A percentile compares a stretch with the other conserved stretches of the same genome.
These are phyloP conservation scores for Wickerhamiella sorbophila DNA, from an alignment of 805 yeast genomes.

Conservation along the genomic window DNA sequence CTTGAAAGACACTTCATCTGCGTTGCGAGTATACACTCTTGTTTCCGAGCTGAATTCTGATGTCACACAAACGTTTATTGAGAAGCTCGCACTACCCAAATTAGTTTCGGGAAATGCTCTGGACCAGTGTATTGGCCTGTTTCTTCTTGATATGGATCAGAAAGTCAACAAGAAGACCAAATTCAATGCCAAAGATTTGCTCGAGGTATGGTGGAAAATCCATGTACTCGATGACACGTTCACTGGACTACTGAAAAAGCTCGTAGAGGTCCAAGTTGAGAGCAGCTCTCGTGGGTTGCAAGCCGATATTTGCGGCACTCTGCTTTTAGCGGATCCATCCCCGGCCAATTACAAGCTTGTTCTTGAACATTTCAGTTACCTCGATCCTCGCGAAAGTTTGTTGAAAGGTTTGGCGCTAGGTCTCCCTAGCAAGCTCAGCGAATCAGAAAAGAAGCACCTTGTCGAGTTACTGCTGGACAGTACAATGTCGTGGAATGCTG, in stretches of 20 bases:
- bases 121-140: not conserved
- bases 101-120: not conserved
- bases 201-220: conserved; percentile 9
- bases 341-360: not conserved
- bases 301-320: not conserved
- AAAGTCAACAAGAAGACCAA: not conserved
- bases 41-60: conserved; percentile 6
- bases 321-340: not conserved
- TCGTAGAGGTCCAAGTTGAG: not conserved
- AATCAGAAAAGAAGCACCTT: not conserved
- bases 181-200: conserved; percentile 2
- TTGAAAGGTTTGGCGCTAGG: not conserved
- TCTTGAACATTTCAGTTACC: not conserved
- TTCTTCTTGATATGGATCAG: not conserved
- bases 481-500: conserved; percentile 12
- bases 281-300: not conserved
- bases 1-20: conserved; percentile 2
- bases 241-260: not conserved
- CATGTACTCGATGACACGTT: conserved; percentile 4
- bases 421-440: not conserved
- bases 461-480: not conserved
- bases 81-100: conserved; percentile 4
- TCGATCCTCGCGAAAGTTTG: not conserved
- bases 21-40: conserved; percentile 17
- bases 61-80: conserved; percentile 11